phyloP scores from a whole-genome alignment of 108 stramenopile species.

The Nitzschia inconspicua region DNA sequence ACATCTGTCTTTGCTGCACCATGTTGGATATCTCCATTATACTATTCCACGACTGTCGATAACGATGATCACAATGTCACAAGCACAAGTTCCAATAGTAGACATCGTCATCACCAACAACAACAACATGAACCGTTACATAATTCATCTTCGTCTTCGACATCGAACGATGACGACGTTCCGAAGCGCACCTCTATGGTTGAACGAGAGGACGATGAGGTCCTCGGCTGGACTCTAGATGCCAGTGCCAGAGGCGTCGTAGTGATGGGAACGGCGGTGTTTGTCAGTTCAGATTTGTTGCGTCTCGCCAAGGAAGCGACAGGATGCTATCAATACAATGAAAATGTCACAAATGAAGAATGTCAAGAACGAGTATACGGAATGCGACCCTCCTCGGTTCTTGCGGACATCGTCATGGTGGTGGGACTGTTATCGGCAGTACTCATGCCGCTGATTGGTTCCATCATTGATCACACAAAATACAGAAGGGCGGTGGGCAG shows the following conservation, averaged over 20 bases:
- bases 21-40: slow-evolving; percentile 17
- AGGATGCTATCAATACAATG: slow-evolving; percentile 31
- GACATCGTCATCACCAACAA: neutral
- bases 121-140: neutral
- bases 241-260: slow-evolving; percentile 40
- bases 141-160: too few relatives aligned
- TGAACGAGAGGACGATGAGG: slow-evolving; percentile 23
- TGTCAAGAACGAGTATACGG: slow-evolving; percentile 43
- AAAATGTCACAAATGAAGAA: neutral
- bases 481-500: slow-evolving; percentile 47
- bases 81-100: neutral
- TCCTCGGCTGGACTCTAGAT: slow-evolving; percentile 68
- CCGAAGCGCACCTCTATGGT: neutral
- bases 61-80: neutral
- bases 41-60: slow-evolving; percentile 5
- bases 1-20: slow-evolving; percentile 18
- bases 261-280: slow-evolving; percentile 52
- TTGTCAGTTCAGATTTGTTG: slow-evolving; percentile 62
- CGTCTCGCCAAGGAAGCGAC: slow-evolving; percentile 53
- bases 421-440: slow-evolving; percentile 50
- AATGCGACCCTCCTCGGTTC: slow-evolving; percentile 54
- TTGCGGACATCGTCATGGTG: slow-evolving; percentile 54
- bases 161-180: neutral
- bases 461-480: slow-evolving; percentile 69
- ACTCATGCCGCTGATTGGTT: slow-evolving; percentile 61